Percentiles rank a stretch among this genome's conserved stretches.
These are phyloP conservation scores for Termitomyces sp. DNA, from an alignment of 768 basidiomycete genomes.

Conservation along the genomic window DNA sequence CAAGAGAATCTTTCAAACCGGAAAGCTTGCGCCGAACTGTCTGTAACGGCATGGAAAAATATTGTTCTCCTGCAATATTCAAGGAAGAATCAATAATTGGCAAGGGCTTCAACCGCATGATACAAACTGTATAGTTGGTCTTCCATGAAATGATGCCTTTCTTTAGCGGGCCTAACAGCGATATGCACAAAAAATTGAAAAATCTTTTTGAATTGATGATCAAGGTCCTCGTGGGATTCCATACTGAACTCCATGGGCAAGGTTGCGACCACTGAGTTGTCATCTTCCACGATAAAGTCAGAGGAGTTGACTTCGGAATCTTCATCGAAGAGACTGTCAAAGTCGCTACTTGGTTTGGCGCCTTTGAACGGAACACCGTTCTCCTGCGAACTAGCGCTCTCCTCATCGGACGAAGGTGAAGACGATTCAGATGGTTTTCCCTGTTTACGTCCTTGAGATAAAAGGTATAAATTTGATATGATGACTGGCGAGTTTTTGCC, in stretches of 20 bases:
- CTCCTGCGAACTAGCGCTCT: slow-evolving; percentile 25
- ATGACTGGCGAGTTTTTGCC: slow-evolving; percentile 9
- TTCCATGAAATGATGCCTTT: slow-evolving; percentile 55
- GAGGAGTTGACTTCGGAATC: slow-evolving; percentile 36
- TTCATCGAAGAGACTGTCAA: slow-evolving; percentile 32
- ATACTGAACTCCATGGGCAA: slow-evolving; percentile 82
- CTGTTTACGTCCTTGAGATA: slow-evolving; percentile 39
- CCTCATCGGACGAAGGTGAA: slow-evolving; percentile 12
- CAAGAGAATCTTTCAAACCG: slow-evolving; percentile 70
- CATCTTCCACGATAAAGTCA: slow-evolving; percentile 67
- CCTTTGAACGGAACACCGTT: slow-evolving; percentile 37
- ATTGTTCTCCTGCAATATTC: slow-evolving; percentile 47
- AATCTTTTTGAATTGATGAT: slow-evolving; percentile 81
- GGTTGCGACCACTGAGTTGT: slow-evolving; percentile 35
- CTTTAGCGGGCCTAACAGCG: slow-evolving; percentile 52
- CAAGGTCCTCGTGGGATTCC: slow-evolving; percentile 70
- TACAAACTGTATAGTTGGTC: slow-evolving; percentile 46
- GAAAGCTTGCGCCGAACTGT: slow-evolving; percentile 66
- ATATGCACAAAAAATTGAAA: slow-evolving; percentile 87
- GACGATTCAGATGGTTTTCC: slow-evolving; percentile 32
- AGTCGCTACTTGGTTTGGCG: slow-evolving; percentile 38
- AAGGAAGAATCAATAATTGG: not conserved
- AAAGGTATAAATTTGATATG: not conserved
- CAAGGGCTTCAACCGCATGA: not conserved
- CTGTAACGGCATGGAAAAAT: slow-evolving; percentile 69